Evolutionary conservation across 2,329 filamentous ascomycete species (phyloP).

Genomic region (Botrytis elliptica): DNA sequence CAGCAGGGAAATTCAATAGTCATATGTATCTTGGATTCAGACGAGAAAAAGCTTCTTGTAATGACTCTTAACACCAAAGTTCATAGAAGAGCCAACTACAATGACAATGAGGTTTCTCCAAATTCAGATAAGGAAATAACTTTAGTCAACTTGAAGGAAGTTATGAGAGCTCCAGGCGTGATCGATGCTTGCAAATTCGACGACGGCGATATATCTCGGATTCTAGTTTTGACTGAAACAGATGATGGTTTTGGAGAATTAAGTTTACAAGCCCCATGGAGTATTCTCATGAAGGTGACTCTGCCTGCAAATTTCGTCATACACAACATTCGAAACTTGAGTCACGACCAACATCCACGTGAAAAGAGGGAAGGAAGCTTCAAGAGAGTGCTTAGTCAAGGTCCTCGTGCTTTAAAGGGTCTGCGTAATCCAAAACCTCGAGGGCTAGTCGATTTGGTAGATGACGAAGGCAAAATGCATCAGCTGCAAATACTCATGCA

Average conservation of each 20-base stretch:
- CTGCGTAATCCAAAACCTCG: slow-evolving; percentile 57
- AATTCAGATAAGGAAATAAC: slow-evolving; percentile 39
- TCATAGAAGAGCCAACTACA: slow-evolving; percentile 28
- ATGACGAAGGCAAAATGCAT: slow-evolving; percentile 61
- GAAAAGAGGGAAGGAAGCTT: slow-evolving; percentile 53
- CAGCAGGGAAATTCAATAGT: slow-evolving; percentile 55
- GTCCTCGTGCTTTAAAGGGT: slow-evolving; percentile 41
- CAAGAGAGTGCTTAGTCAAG: slow-evolving; percentile 46
- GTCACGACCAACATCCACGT: slow-evolving; percentile 52
- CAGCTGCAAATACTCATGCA: slow-evolving; percentile 67
- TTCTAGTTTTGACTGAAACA: slow-evolving; percentile 67
- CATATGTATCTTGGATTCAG: slow-evolving; percentile 68
- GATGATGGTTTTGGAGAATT: slow-evolving; percentile 63
- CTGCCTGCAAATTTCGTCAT: slow-evolving; percentile 58
- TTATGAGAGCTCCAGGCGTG: slow-evolving; percentile 58
- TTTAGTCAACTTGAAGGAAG: slow-evolving; percentile 33
- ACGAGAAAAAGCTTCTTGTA: slow-evolving; percentile 66
- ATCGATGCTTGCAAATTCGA: slow-evolving; percentile 70
- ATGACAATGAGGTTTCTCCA: slow-evolving; percentile 25
- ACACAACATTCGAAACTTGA: slow-evolving; percentile 59
- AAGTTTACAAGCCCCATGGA: slow-evolving; percentile 75
- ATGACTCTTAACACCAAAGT: slow-evolving; percentile 57
- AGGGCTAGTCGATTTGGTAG: slow-evolving; percentile 65
- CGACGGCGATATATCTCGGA: slow-evolving; percentile 65
- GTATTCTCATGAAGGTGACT: slow-evolving; percentile 63